A percentile compares a stretch with the other conserved stretches of the same genome.
Conservation (phyloP, 2,329 filamentous ascomycete species). For the Thelonectria olida region DNA sequence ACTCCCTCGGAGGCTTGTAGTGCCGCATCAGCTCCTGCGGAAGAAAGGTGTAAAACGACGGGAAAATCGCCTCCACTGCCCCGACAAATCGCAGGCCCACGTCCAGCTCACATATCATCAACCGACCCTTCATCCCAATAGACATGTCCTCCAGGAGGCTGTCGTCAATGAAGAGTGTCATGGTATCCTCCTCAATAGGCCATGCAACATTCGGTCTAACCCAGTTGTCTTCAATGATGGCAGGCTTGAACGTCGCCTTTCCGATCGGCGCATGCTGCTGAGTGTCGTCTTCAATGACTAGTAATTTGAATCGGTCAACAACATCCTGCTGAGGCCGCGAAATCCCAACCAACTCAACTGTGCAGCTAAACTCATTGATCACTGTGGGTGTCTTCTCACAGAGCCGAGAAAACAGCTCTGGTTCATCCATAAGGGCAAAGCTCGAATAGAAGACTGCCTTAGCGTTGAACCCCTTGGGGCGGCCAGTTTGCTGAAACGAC, state of each 20-base stretch:
- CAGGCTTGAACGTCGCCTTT: conserved; percentile 52
- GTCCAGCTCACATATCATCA: conserved; percentile 64
- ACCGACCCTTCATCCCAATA: conserved; percentile 70
- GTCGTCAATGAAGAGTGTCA: conserved; percentile 74
- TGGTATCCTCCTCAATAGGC: conserved; percentile 25
- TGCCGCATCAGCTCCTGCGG: conserved; percentile 74
- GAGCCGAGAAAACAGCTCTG: conserved; percentile 44
- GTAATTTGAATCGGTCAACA: conserved; percentile 54
- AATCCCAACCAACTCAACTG: conserved; percentile 69
- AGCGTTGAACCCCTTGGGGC: conserved; percentile 53
- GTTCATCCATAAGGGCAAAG: conserved; percentile 50
- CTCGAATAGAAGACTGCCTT: conserved; percentile 55
- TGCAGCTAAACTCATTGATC: conserved; percentile 58
- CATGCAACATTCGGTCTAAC: conserved; percentile 44
- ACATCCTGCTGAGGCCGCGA: conserved; percentile 53
- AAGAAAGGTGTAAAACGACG: conserved; percentile 71
- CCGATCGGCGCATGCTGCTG: conserved; percentile 54
- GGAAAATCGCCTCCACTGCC: conserved; percentile 61
- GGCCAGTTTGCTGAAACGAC: conserved; percentile 38
- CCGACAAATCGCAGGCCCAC: conserved; percentile 75
- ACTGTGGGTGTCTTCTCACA: conserved; percentile 43
- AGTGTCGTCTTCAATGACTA: conserved; percentile 46
- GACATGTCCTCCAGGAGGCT: conserved; percentile 61
- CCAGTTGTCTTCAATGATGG: conserved; percentile 59
- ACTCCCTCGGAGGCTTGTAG: conserved; percentile 66